Conservation (phyloP, 257 asterid species). For the Hygrophila difformis region DNA sequence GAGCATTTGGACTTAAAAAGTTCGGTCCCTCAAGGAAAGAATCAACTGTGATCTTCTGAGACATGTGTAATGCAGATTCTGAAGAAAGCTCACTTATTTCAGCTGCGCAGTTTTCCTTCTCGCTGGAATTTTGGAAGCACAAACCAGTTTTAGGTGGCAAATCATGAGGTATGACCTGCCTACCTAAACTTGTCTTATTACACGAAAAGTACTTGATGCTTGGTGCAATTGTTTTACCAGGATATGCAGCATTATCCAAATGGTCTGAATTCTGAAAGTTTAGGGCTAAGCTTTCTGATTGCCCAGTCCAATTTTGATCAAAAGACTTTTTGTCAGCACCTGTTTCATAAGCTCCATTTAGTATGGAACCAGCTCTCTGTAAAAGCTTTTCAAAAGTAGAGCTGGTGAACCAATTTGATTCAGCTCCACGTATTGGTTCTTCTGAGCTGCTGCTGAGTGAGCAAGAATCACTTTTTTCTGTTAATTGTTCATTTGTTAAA, state of each 20-base stretch:
- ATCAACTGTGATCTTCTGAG: constrained; percentile 19
- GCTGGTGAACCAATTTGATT: constrained; percentile 21
- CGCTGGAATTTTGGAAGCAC: constrained; percentile 11
- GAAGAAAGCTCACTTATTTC: constrained; percentile 56
- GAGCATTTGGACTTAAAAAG: constrained; percentile 25
- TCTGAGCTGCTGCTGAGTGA: constrained; percentile 31
- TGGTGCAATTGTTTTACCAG: constrained; percentile 14
- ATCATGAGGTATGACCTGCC: constrained; percentile 23
- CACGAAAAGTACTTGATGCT: constrained; percentile 7
- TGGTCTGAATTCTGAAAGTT: constrained; percentile 24
- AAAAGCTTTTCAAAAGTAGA: constrained; percentile 43
- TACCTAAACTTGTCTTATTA: constrained; percentile 22
- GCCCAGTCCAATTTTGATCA: constrained; percentile 14
- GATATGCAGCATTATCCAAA: constrained; percentile 15
- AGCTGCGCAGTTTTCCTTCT: constrained; percentile 28
- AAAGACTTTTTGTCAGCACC: constrained; percentile 19
- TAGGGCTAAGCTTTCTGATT: constrained; percentile 22
- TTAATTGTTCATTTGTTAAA: constrained; percentile 34
- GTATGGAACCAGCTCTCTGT: constrained; percentile 32
- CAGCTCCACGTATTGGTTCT: constrained; percentile 27
- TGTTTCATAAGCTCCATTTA: constrained; percentile 28
- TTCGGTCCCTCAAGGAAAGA: constrained; percentile 23
- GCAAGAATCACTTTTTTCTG: constrained; percentile 44
- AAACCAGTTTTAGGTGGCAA: constrained; percentile 21
- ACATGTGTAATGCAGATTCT: constrained; percentile 45